Percentiles rank a stretch among this genome's conserved stretches.
Conservation (phyloP, 129 eudicot species). For the Tagetes patula region DNA sequence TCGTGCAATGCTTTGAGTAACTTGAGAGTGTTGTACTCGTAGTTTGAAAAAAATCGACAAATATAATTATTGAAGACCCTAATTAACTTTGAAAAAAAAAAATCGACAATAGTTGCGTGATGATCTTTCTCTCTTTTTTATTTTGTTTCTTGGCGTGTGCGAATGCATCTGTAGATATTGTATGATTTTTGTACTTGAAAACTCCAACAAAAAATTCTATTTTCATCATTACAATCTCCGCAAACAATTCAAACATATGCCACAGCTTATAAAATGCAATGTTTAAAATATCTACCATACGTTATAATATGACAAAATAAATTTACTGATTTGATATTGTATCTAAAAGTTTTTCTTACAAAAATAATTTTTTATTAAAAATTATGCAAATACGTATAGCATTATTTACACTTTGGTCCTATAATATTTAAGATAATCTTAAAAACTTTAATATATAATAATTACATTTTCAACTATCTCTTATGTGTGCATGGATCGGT, state of each 20-base stretch:
- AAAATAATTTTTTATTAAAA: no score
- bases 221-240: not conserved
- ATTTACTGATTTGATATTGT: no score
- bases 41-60: not conserved
- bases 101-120: constrained; percentile 10
- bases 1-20: no score
- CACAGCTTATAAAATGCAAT: not conserved
- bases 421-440: no score
- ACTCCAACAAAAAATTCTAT: not conserved
- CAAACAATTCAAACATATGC: not conserved
- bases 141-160: constrained; percentile 1
- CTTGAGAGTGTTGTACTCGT: not conserved
- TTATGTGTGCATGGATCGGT: no score
- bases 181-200: constrained; percentile 4
- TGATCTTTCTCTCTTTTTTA: not conserved
- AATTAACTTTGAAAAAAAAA: not conserved
- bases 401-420: no score
- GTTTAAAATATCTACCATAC: no score
- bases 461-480: no score
- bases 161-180: constrained; percentile 16
- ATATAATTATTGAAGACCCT: not conserved
- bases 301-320: no score
- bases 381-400: no score
- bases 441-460: no score
- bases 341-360: no score